phyloP scores from a whole-genome alignment of 2,329 filamentous ascomycete genomes.

The Grosmannia clavigera region DNA sequence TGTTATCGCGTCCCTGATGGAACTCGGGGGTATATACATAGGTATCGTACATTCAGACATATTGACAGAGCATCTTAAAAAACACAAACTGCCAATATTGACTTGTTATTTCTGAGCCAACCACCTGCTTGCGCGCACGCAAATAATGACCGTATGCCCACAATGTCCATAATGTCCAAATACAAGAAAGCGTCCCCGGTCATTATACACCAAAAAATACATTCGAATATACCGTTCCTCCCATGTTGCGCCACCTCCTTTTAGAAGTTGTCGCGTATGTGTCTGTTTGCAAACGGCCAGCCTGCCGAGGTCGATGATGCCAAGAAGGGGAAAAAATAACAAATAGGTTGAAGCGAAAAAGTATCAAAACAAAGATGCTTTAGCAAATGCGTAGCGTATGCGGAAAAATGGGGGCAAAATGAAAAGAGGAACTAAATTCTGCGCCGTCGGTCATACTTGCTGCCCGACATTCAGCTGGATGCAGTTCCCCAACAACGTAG shows the following conservation, averaged over 20 bases:
- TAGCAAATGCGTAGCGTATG: background rate
- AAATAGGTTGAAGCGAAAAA: background rate
- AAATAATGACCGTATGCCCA: background rate
- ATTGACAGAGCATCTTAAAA: background rate
- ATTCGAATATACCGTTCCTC: background rate
- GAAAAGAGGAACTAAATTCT: background rate
- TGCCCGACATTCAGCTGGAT: constrained; percentile 41
- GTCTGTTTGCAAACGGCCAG: background rate
- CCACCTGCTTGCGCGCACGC: background rate
- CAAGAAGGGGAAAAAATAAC: background rate
- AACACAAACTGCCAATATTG: background rate
- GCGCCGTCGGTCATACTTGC: background rate
- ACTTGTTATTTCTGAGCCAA: background rate
- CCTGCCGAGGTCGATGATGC: background rate
- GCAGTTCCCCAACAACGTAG: constrained; percentile 67
- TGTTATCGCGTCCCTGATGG: background rate
- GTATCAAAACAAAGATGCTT: background rate
- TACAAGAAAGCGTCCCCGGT: background rate
- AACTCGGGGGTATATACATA: background rate
- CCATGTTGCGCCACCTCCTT: background rate
- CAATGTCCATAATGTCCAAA: background rate
- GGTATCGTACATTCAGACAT: background rate
- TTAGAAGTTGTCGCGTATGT: background rate
- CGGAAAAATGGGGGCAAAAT: background rate
- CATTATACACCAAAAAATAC: background rate